phyloP scores from a whole-genome alignment of 2,329 filamentous ascomycete species.

The Calcarisporium arbuscula region DNA sequence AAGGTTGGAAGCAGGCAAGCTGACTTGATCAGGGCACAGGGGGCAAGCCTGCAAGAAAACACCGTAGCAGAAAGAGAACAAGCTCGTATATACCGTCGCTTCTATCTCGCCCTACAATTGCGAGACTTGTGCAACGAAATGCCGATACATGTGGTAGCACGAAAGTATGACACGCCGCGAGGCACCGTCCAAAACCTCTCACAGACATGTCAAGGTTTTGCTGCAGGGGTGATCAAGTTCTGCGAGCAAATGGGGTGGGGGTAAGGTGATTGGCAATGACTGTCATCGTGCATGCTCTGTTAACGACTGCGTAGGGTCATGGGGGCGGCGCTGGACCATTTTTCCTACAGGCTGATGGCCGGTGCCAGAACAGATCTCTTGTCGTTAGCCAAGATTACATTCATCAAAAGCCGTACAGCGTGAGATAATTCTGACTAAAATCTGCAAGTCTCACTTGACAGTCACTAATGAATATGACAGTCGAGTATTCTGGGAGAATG shows the following conservation, averaged over 20 bases:
- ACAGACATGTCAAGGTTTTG: slow-evolving; percentile 72
- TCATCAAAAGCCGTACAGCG: slow-evolving; percentile 72
- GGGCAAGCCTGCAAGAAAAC: slow-evolving; percentile 56
- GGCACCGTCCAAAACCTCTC: slow-evolving; percentile 66
- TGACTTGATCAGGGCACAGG: slow-evolving; percentile 63
- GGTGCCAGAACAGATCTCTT: slow-evolving; percentile 66
- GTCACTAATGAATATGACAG: slow-evolving; percentile 15
- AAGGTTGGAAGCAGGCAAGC: too few relatives aligned
- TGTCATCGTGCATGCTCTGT: neutral
- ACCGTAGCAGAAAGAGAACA: slow-evolving; percentile 54
- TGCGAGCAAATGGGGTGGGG: slow-evolving; percentile 72
- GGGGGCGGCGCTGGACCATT: slow-evolving; percentile 67
- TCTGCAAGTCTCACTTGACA: slow-evolving; percentile 18
- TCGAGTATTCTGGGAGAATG: slow-evolving; percentile 68
- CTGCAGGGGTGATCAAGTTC: slow-evolving; percentile 73
- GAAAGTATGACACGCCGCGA: slow-evolving; percentile 63
- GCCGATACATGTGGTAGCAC: slow-evolving; percentile 62
- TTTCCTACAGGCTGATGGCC: slow-evolving; percentile 65
- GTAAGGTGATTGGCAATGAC: slow-evolving; percentile 25
- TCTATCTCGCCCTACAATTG: slow-evolving; percentile 71
- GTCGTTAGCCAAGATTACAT: slow-evolving; percentile 64
- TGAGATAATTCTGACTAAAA: slow-evolving; percentile 15
- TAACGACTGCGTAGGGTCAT: slow-evolving; percentile 46
- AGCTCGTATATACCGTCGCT: slow-evolving; percentile 61
- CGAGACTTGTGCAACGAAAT: slow-evolving; percentile 72